Evolutionary conservation across 176 grass and related monocot species (phyloP).

Genomic region (Echinochloa phyllopogon): DNA sequence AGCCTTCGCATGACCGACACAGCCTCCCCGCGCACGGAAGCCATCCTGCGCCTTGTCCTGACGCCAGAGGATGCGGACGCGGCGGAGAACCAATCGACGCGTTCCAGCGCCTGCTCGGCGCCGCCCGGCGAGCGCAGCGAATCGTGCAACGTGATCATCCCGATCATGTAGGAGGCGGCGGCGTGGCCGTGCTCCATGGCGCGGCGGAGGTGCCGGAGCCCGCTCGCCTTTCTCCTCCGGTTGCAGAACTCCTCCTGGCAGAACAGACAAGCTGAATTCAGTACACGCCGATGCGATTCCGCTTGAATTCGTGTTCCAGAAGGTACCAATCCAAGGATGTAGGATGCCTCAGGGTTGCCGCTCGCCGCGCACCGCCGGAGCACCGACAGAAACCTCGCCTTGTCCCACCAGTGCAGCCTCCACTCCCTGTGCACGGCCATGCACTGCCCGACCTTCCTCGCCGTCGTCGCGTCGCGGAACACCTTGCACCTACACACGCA

Average conservation of each 20-base stretch:
- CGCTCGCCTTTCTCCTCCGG: constrained; percentile 23
- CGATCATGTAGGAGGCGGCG: constrained; percentile 20
- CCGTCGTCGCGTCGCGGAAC: constrained; percentile 34
- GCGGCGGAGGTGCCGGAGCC: constrained; percentile 29
- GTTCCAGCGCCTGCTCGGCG: constrained; percentile 15
- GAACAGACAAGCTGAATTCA: background rate
- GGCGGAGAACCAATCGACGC: background rate
- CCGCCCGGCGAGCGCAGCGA: background rate
- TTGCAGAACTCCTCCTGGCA: constrained; percentile 51
- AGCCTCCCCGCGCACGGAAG: constrained; percentile 30
- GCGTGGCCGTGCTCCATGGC: constrained; percentile 50
- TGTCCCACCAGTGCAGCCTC: constrained; percentile 56
- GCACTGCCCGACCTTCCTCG: constrained; percentile 41
- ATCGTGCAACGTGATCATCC: constrained; percentile 44
- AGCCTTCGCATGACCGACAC: constrained; percentile 36
- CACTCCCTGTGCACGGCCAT: constrained; percentile 55
- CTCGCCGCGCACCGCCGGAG: constrained; percentile 44
- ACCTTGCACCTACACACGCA: constrained; percentile 46
- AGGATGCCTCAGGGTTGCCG: constrained; percentile 47
- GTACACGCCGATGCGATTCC: background rate
- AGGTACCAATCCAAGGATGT: constrained; percentile 51
- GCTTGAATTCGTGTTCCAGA: background rate
- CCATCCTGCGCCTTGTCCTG: constrained; percentile 22
- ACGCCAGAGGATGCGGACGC: background rate
- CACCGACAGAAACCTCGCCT: constrained; percentile 43